These are phyloP conservation scores for Metahyphopichia silvanorum DNA, from an alignment of 805 yeast genomes.

Conservation along the genomic window DNA sequence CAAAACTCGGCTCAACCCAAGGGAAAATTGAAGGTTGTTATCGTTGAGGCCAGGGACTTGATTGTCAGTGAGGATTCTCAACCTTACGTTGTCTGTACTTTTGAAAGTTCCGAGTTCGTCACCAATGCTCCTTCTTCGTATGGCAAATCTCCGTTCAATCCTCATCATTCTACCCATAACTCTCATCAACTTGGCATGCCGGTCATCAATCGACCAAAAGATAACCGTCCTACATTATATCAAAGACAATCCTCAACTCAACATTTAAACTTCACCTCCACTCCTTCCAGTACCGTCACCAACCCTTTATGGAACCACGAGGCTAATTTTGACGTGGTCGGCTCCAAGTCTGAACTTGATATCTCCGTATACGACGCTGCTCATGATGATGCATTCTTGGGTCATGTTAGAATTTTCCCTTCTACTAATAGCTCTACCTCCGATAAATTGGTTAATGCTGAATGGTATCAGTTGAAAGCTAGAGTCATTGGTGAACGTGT, in stretches of 20 bases:
- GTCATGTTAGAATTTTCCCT: constrained; percentile 76
- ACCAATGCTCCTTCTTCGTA: constrained; percentile 69
- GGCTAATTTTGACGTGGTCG: constrained; percentile 88
- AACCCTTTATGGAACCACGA: constrained; percentile 92
- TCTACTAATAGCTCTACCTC: constrained; percentile 38
- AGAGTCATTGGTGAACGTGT: constrained; percentile 75
- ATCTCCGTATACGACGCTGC: constrained; percentile 88
- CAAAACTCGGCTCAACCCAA: constrained; percentile 48
- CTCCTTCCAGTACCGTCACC: constrained; percentile 12
- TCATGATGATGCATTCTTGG: constrained; percentile 78
- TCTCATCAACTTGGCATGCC: constrained; percentile 3
- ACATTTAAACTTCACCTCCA: constrained; percentile 23
- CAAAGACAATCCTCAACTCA: constrained; percentile 37
- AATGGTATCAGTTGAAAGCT: constrained; percentile 75
- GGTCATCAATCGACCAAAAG: constrained; percentile 5
- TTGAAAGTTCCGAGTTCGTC: constrained; percentile 87
- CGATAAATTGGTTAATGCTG: constrained; percentile 39
- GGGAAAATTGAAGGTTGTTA: constrained; percentile 80
- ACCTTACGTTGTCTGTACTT: constrained; percentile 89
- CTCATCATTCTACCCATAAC: not conserved
- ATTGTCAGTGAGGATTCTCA: constrained; percentile 55
- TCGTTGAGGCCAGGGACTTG: constrained; percentile 75
- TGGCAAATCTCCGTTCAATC: constrained; percentile 24
- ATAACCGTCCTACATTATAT: constrained; percentile 30
- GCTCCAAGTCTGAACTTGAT: constrained; percentile 78